Evolutionary conservation across 805 yeast genomes (phyloP).

Genomic region (Hemisphaericaspora nanyangensis): DNA sequence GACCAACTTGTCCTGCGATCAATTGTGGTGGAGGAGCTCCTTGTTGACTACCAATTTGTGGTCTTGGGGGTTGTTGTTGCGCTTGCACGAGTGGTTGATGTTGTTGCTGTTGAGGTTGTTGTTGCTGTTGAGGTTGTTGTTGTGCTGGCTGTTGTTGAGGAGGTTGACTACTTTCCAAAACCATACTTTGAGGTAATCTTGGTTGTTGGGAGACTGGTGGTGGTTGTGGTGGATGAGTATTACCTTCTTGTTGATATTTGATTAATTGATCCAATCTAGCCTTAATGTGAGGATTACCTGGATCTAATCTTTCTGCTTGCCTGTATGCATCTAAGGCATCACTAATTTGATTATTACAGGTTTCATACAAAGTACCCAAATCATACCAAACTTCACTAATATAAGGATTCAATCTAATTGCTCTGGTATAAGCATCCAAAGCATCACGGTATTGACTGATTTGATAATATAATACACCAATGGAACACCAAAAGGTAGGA

Average conservation of each 20-base stretch:
- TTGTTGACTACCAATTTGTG: conserved; percentile 8
- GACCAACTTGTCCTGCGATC: neutral
- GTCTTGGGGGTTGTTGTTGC: conserved; percentile 2
- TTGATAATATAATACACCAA: conserved; percentile 94
- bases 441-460: conserved; percentile 96
- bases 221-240: conserved; percentile 59
- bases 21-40: conserved; percentile 7
- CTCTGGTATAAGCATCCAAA: conserved; percentile 94
- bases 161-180: conserved; percentile 45
- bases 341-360: conserved; percentile 91
- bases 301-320: conserved; percentile 94
- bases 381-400: conserved; percentile 98
- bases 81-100: conserved; percentile 3
- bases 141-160: conserved; percentile 19
- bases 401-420: conserved; percentile 92
- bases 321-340: conserved; percentile 97
- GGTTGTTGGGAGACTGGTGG: conserved; percentile 67
- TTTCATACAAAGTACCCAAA: conserved; percentile 92
- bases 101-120: conserved; percentile 6
- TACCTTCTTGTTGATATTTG: conserved; percentile 66
- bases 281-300: conserved; percentile 90
- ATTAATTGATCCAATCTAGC: conserved; percentile 85
- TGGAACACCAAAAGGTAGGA: conserved; percentile 97
- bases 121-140: conserved; percentile 7
- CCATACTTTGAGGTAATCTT: conserved; percentile 59